These are phyloP conservation scores for Sporothrix luriei DNA, from an alignment of 2,329 filamentous ascomycete species.

Conservation along the genomic window DNA sequence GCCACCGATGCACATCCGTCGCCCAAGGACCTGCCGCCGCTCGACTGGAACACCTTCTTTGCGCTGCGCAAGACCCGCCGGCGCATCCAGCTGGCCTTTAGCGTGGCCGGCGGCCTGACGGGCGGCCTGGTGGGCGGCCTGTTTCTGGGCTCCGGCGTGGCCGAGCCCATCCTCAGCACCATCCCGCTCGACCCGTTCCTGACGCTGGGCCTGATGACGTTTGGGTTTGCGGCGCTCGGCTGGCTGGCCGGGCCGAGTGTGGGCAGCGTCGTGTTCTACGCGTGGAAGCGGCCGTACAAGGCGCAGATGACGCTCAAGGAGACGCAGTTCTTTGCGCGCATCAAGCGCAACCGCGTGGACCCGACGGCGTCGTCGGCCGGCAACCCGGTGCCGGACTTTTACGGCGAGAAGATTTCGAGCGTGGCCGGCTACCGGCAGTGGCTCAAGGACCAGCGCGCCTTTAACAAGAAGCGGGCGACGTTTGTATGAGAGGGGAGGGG, in stretches of 20 bases:
- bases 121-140: constrained; percentile 65
- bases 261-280: constrained; percentile 77
- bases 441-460: constrained; percentile 96
- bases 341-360: constrained; percentile 91
- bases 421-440: constrained; percentile 89
- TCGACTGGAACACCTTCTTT: constrained; percentile 94
- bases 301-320: constrained; percentile 81
- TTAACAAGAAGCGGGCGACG: constrained; percentile 83
- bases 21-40: constrained; percentile 43
- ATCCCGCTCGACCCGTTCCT: constrained; percentile 87
- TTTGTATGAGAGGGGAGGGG: constrained; percentile 56
- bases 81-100: constrained; percentile 79
- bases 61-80: constrained; percentile 82
- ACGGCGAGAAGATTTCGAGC: constrained; percentile 95
- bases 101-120: constrained; percentile 64
- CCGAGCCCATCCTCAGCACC: constrained; percentile 70
- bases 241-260: constrained; percentile 86
- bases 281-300: constrained; percentile 71
- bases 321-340: constrained; percentile 85
- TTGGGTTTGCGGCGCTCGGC: constrained; percentile 75
- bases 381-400: constrained; percentile 96
- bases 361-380: constrained; percentile 83
- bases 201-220: constrained; percentile 76
- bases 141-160: constrained; percentile 69
- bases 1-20: constrained; percentile 34